These are phyloP conservation scores for Linnemannia elongata DNA, from an alignment of 192 early-diverging fungal species.

Conservation along the genomic window DNA sequence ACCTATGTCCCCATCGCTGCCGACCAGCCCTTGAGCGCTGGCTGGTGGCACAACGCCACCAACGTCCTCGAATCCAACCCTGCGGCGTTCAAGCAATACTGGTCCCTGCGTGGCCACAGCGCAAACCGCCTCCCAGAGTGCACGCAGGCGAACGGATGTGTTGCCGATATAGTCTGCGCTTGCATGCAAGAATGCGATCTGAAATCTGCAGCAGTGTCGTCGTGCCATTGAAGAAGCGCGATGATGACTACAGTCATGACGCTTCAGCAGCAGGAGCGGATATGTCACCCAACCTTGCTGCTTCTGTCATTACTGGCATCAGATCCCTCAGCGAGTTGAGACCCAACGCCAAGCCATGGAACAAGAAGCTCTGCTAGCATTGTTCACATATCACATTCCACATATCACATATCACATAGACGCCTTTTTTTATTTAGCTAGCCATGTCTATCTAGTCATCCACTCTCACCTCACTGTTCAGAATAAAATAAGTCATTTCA, in stretches of 20 bases:
- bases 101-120: conserved; percentile 50
- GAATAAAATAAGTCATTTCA: background rate
- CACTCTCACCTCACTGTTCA: background rate
- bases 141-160: conserved; percentile 13
- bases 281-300: background rate
- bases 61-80: conserved; percentile 42
- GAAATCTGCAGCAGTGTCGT: conserved; percentile 17
- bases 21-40: conserved; percentile 43
- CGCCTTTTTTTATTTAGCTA: no score
- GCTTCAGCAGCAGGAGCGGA: background rate
- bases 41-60: conserved; percentile 67
- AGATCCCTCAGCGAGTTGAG: background rate
- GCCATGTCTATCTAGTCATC: background rate
- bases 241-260: background rate
- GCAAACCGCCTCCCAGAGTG: conserved; percentile 3
- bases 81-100: conserved; percentile 57
- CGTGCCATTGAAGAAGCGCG: background rate
- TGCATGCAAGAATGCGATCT: conserved; percentile 32
- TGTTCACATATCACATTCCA: background rate
- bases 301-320: background rate
- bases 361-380: background rate
- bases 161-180: conserved; percentile 22
- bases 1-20: conserved; percentile 23
- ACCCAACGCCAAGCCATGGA: background rate
- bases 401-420: background rate